Conservation (phyloP, 495 filamentous ascomycete genomes). For the Aspergillus kassunensis region DNA sequence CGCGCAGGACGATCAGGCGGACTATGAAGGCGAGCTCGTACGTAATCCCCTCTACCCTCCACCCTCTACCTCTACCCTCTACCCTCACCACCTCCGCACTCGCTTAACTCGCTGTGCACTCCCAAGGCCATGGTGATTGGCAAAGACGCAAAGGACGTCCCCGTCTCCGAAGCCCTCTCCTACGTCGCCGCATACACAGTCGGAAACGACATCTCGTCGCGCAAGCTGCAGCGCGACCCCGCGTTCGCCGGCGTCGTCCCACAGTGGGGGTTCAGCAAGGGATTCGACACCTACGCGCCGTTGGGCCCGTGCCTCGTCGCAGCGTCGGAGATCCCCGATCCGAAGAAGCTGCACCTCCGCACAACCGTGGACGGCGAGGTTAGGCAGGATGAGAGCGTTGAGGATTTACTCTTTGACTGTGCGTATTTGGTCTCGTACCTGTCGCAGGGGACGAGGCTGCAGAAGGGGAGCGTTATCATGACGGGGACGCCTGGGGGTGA, state of each 20-base stretch:
- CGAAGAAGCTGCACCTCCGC: conserved; percentile 51
- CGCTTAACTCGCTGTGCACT: too few relatives aligned
- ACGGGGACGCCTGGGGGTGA: conserved; percentile 54
- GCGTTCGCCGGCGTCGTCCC: conserved; percentile 55
- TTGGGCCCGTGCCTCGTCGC: conserved; percentile 48
- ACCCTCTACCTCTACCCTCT: too few relatives aligned
- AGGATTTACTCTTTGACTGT: conserved; percentile 67
- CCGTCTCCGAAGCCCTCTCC: conserved; percentile 60
- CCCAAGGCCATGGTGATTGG: conserved; percentile 50
- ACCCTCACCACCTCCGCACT: too few relatives aligned
- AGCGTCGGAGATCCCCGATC: conserved; percentile 24
- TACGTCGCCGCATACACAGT: conserved; percentile 67
- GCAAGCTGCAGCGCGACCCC: conserved; percentile 55
- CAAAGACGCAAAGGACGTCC: conserved; percentile 55
- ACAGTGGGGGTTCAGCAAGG: conserved; percentile 70
- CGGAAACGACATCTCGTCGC: conserved; percentile 69
- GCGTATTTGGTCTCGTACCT: conserved; percentile 61
- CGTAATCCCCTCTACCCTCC: conserved; percentile 11
- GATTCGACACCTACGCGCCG: conserved; percentile 71
- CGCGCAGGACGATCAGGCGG: conserved; percentile 43
- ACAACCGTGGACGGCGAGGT: conserved; percentile 60
- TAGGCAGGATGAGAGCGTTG: conserved; percentile 59
- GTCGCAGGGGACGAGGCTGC: conserved; percentile 62
- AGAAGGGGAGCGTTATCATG: conserved; percentile 68
- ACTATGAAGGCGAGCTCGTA: conserved; percentile 51